Evolutionary conservation across 805 yeast genomes (phyloP).

Genomic region (Metschnikowia corniflorae): DNA sequence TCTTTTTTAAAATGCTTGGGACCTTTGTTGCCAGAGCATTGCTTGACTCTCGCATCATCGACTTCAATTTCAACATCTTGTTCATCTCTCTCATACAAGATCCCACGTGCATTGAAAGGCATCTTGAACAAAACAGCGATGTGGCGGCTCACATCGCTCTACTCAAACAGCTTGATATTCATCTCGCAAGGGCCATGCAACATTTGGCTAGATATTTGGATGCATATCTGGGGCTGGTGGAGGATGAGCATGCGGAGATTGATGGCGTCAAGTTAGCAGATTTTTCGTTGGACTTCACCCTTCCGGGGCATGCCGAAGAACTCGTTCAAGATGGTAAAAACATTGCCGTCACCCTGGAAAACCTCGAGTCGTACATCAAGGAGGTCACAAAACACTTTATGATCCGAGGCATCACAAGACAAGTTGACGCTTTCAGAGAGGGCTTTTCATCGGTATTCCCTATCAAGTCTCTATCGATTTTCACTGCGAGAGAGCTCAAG

Average conservation of each 20-base stretch:
- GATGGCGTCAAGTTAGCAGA: constrained; percentile 47
- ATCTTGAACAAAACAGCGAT: constrained; percentile 1
- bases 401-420: constrained; percentile 60
- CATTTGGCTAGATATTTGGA: constrained; percentile 45
- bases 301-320: constrained; percentile 75
- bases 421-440: constrained; percentile 62
- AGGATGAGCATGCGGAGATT: constrained; percentile 15
- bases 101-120: constrained; percentile 6
- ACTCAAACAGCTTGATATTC: constrained; percentile 52
- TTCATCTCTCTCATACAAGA: constrained; percentile 61
- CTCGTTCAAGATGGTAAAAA: constrained; percentile 56
- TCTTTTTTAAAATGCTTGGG: constrained; percentile 67
- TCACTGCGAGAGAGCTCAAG: constrained; percentile 71
- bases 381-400: constrained; percentile 56
- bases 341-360: constrained; percentile 45
- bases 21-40: constrained; percentile 82
- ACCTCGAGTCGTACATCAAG: constrained; percentile 56
- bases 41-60: constrained; percentile 83
- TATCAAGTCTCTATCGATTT: constrained; percentile 61
- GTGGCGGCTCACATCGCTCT: constrained; percentile 10
- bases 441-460: constrained; percentile 89
- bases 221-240: constrained; percentile 13
- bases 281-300: constrained; percentile 58
- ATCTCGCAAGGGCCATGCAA: constrained; percentile 54
- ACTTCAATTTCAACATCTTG: constrained; percentile 67